A percentile compares a stretch with the other conserved stretches of the same genome.
phyloP scores from a whole-genome alignment of 306 rosid genomes.

The Alnus glutinosa region DNA sequence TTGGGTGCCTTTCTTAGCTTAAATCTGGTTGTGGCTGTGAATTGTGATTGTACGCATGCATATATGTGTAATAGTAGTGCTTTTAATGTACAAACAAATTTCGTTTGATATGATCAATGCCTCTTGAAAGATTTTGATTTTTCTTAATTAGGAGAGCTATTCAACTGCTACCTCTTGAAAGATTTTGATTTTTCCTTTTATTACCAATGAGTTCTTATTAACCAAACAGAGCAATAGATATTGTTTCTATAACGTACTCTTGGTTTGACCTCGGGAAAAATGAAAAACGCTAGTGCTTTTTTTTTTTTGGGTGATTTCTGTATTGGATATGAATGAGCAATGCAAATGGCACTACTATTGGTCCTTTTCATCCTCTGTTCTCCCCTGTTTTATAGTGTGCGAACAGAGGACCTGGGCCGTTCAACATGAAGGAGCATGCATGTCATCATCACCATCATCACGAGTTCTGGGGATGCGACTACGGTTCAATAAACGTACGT shows the following conservation, averaged over 20 bases:
- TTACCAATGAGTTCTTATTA: constrained; percentile 10
- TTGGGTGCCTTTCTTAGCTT: no score
- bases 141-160: not conserved
- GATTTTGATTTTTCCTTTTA: constrained; percentile 14
- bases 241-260: not conserved
- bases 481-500: no score
- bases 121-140: no score
- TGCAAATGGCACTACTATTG: not conserved
- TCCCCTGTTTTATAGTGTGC: no score
- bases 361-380: no score
- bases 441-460: constrained; percentile 71
- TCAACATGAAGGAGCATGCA: constrained; percentile 84
- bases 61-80: no score
- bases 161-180: constrained; percentile 12
- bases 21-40: no score
- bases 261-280: not conserved
- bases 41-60: no score
- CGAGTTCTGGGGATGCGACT: no score
- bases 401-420: constrained; percentile 58
- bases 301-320: constrained; percentile 23
- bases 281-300: not conserved
- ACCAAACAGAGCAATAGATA: not conserved
- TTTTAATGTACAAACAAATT: no score
- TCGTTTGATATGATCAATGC: no score
- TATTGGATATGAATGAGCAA: constrained; percentile 19